phyloP scores from a whole-genome alignment of 2,329 filamentous ascomycete genomes.

The Aspergillus alliaceus region DNA sequence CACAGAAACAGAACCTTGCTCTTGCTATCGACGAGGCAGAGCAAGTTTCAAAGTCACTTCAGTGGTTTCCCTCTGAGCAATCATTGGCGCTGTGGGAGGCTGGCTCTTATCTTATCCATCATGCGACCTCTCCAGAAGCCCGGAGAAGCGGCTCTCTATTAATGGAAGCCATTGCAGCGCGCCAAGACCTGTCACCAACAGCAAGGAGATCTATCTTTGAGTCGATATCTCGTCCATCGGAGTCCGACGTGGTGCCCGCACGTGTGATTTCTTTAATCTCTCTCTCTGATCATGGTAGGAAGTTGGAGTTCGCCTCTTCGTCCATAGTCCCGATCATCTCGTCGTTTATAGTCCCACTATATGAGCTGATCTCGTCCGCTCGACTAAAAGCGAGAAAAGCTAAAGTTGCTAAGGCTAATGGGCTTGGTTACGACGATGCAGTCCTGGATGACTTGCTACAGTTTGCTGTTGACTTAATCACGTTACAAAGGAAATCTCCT shows the following conservation, averaged over 20 bases:
- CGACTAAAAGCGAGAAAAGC: constrained; percentile 40
- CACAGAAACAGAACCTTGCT: constrained; percentile 34
- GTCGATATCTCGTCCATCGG: constrained; percentile 34
- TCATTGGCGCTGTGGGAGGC: constrained; percentile 42
- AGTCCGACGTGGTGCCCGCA: constrained; percentile 38
- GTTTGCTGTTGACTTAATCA: constrained; percentile 44
- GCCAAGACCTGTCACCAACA: constrained; percentile 40
- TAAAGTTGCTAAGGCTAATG: constrained; percentile 33
- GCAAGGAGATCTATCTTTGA: constrained; percentile 36
- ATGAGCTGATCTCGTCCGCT: constrained; percentile 35
- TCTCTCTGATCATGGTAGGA: constrained; percentile 45
- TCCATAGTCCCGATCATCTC: constrained; percentile 42
- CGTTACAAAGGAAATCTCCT: constrained; percentile 40
- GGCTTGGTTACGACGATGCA: constrained; percentile 34
- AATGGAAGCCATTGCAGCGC: constrained; percentile 37
- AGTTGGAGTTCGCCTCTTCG: constrained; percentile 40
- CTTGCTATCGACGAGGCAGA: constrained; percentile 42
- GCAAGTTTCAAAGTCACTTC: constrained; percentile 30
- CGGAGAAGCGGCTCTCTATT: constrained; percentile 36
- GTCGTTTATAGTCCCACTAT: constrained; percentile 40
- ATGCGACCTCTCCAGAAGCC: constrained; percentile 36
- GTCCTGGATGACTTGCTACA: constrained; percentile 41
- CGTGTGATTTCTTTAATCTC: constrained; percentile 41
- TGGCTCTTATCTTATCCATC: constrained; percentile 37
- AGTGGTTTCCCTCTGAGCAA: constrained; percentile 41